Base-by-base conservation (phyloP, 2,329 filamentous ascomycete species). In the Monosporascus sp. region DNA sequence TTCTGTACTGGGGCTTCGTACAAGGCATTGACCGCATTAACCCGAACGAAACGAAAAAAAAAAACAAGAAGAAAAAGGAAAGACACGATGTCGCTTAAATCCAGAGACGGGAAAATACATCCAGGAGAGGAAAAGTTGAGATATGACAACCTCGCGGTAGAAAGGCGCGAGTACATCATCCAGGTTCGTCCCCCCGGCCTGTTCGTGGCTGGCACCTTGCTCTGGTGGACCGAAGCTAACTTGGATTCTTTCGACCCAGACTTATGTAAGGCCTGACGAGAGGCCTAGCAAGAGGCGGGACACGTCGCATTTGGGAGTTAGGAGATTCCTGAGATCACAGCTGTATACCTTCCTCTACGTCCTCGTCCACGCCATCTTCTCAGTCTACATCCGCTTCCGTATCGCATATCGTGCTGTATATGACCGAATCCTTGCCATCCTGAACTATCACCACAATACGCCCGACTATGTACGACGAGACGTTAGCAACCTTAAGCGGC, bases 391-490 rank as follows among this genome's bases (percentile, higher is more conserved):
- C 60, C 88, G 91, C 57, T 72, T 90, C 54, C 85, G 92, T 53
- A 85, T 90, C 66, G 83, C 84, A 52, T 94, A 90, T 73, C 87
- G 93, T 68, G 82, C 87, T 8, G 79, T 96, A 48, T 77, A 84
- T 60, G 88, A 94, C 68, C 85, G 89, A 55, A 75, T 93, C 58
- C 82, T 90, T 50, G 89, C 90, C 9, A 81, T 97, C 56, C 78
- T 96, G 51, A 92, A 93, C 70, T 94, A 99, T 74, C 95, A 99
- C 73, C 94, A 99, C 71, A 89, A 90, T 50, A 96, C 93, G 1
- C 94, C 94, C 7, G 90, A 96, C 67, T 84, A 96, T 66, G 96
- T 99, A 61, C 85, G 87, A 65, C 86, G 88, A 64, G 94, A 99
- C 72, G 87, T 97, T 25, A 84, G 84, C 68, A 79, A 80, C 9